Percentiles rank a stretch among this genome's conserved stretches.
Evolutionary conservation across 495 filamentous ascomycete species (phyloP).

Genomic region (Cryomyces minteri): DNA sequence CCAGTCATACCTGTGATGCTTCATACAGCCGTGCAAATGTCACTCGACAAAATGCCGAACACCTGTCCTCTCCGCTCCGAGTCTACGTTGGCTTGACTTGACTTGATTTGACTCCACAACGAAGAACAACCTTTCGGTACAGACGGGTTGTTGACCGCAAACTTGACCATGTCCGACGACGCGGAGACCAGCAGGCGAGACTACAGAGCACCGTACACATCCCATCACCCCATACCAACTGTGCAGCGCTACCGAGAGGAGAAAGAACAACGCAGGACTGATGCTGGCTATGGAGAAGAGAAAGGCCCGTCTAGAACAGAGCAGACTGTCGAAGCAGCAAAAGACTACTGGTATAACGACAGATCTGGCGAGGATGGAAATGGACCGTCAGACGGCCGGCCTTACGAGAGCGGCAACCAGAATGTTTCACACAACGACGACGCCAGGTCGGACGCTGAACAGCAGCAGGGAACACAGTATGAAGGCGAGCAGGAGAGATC

Average conservation of each 20-base stretch:
- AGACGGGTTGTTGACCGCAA: too few relatives aligned
- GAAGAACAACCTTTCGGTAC: too few relatives aligned
- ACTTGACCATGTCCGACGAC: slow-evolving; percentile 23
- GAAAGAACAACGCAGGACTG: slow-evolving; percentile 27
- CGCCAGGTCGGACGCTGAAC: slow-evolving; percentile 10
- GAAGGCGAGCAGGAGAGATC: slow-evolving; percentile 1
- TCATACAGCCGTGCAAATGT: too few relatives aligned
- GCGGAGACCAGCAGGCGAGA: slow-evolving; percentile 25
- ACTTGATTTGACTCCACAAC: too few relatives aligned
- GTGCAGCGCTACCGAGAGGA: slow-evolving; percentile 42
- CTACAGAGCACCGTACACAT: slow-evolving; percentile 32
- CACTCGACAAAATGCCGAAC: too few relatives aligned
- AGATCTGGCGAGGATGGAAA: not conserved
- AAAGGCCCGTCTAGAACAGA: not conserved
- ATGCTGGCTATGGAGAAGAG: slow-evolving; percentile 16
- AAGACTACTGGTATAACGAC: not conserved
- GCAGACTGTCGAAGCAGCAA: slow-evolving; percentile 4
- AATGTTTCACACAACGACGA: slow-evolving; percentile 4
- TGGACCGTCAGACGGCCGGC: not conserved
- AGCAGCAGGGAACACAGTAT: not conserved
- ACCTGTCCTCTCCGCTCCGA: too few relatives aligned
- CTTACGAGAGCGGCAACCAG: not conserved
- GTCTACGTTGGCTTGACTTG: too few relatives aligned
- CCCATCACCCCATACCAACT: slow-evolving; percentile 41
- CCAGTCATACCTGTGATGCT: too few relatives aligned